phyloP scores from a whole-genome alignment of 2,329 filamentous ascomycete species.

The Aureobasidium sp. region DNA sequence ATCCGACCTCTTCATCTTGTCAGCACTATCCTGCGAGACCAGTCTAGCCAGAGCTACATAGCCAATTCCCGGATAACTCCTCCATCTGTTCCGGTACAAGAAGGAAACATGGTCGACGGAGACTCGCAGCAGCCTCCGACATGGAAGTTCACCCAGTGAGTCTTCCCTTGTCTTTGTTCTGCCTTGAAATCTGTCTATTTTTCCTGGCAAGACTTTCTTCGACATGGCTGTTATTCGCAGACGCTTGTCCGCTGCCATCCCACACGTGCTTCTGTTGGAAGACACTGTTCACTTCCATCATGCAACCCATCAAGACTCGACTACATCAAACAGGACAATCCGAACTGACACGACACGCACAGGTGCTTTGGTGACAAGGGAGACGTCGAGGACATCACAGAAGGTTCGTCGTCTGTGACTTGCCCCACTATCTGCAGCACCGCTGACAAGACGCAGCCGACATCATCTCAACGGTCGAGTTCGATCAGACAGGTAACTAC shows the following conservation, averaged over 20 bases:
- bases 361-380: slow-evolving; percentile 99
- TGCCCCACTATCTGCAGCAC: background rate
- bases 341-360: slow-evolving; percentile 11
- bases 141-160: slow-evolving; percentile 99
- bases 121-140: slow-evolving; percentile 70
- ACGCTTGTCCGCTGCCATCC: background rate
- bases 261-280: slow-evolving; percentile 2
- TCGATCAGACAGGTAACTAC: slow-evolving; percentile 85
- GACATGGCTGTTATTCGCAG: background rate
- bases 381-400: slow-evolving; percentile 97
- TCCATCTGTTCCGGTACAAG: background rate
- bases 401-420: slow-evolving; percentile 53
- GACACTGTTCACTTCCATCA: background rate
- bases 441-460: slow-evolving; percentile 53
- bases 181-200: background rate
- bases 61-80: background rate
- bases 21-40: background rate
- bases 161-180: slow-evolving; percentile 17
- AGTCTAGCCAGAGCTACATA: background rate
- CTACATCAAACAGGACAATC: background rate
- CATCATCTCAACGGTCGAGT: slow-evolving; percentile 87
- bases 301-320: background rate
- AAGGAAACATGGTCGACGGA: slow-evolving; percentile 85
- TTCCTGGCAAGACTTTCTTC: too few relatives aligned
- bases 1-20: background rate